Base-by-base conservation (phyloP, 1,139 yeast species). In the Geotrichum australiense region DNA sequence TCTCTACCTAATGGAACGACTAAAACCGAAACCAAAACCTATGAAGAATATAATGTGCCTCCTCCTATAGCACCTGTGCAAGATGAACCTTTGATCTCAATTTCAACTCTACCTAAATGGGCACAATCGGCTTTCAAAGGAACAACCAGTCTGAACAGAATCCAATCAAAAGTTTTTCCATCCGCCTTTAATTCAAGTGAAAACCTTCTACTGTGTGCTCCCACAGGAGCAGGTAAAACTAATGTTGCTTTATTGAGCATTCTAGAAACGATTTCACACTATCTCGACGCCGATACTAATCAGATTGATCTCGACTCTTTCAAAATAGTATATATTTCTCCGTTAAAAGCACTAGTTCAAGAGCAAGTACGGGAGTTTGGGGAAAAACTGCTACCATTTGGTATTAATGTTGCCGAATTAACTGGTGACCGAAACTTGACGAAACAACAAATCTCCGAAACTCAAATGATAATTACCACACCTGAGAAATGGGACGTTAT, bases 201-300 rank as follows among this genome's bases (percentile, higher is more conserved):
- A 14, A 91, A 89, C 53, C 59, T 91, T 37, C 66, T 91, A 16
- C 67, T 91, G 52, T 89, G 97, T 71, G 97, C 98, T 0, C 98
- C 98, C 3, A 91, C 98, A 0, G 98, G 98, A 64, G 96, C 96
- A 3, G 98, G 98, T 66, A 91, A 91, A 59, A 91, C 98, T 11
- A 91, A 91, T 60, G 94, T 89, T 25, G 98, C 98, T 0, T 72
- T 91, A 76, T 64, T 91, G 43, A 68, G 96, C 0, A 73, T 85
- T 5, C 65, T 89, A 18, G 69, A 81, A 42, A 68, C 84, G 0
- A 61, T 87, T 21, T 68, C 74, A 0, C 73, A 80, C 39, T 74
- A 65, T 56, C 67, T 81, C 51, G 63, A 70, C 40, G 57, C 61
- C 10, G 60, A 59, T 0, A 65, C 72, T 12, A 81, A 80, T 0